phyloP scores from a whole-genome alignment of 164 flowering plant genomes.

The Tetracentron sinense region DNA sequence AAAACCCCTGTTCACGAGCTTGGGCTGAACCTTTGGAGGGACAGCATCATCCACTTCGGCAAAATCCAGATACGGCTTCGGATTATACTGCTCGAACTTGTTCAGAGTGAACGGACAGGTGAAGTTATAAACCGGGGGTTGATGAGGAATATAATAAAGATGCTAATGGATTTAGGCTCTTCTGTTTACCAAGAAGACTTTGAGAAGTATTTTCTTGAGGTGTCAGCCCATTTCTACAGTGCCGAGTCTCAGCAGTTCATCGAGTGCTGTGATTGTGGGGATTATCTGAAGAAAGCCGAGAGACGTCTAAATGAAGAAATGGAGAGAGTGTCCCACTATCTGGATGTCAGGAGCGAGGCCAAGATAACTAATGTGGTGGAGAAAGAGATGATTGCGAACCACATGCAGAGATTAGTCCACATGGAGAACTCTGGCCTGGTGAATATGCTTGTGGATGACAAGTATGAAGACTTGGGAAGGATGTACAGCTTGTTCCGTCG shows the following conservation, averaged over 20 bases:
- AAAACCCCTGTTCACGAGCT: conserved; percentile 87
- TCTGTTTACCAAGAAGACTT: conserved; percentile 42
- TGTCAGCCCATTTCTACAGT: conserved; percentile 68
- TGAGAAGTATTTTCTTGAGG: conserved; percentile 74
- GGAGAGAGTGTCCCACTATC: conserved; percentile 45
- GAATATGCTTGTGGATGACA: conserved; percentile 86
- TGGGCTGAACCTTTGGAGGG: conserved; percentile 53
- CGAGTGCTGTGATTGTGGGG: conserved; percentile 84
- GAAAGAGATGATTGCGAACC: conserved; percentile 92
- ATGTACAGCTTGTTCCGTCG: conserved; percentile 81
- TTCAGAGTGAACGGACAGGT: neutral
- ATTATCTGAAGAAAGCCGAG: conserved; percentile 34
- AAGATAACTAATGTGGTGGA: conserved; percentile 87
- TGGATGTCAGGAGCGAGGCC: conserved; percentile 61
- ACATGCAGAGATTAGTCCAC: conserved; percentile 82
- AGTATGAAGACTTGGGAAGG: conserved; percentile 79
- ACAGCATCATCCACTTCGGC: neutral
- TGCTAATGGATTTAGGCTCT: conserved; percentile 2
- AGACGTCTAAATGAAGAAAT: conserved; percentile 6
- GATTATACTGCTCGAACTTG: neutral
- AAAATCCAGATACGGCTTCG: conserved; percentile 2
- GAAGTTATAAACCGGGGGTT: neutral
- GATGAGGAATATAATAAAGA: conserved; percentile 61
- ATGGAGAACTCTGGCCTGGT: conserved; percentile 96
- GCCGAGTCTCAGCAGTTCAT: conserved; percentile 78